Conservation (phyloP, 371 early-diverging fungal genomes). For the Apophysomyces trapeziformis region DNA sequence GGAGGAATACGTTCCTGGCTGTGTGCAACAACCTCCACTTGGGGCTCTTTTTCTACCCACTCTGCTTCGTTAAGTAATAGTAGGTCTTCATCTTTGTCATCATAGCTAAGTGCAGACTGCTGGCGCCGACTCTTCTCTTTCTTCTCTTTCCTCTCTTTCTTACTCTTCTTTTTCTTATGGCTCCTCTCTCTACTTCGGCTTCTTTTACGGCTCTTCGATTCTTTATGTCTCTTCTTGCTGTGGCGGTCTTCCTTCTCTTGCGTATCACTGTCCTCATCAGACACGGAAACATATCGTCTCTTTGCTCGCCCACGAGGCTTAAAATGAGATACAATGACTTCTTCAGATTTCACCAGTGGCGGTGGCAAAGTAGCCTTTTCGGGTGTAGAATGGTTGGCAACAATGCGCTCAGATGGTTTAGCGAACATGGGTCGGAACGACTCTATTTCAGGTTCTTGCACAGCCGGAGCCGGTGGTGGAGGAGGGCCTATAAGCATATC, state of each 20-base stretch:
- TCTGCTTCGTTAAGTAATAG: conserved; percentile 13
- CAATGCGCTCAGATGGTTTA: conserved; percentile 23
- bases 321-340: conserved; percentile 46
- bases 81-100: conserved; percentile 13
- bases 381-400: conserved; percentile 10
- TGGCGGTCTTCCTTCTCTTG: conserved; percentile 29
- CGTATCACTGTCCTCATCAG: conserved; percentile 37
- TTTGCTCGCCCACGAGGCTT: conserved; percentile 29
- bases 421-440: conserved; percentile 55
- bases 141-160: conserved; percentile 17
- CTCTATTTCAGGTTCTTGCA: conserved; percentile 5
- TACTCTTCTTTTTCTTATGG: conserved; percentile 25
- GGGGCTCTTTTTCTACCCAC: conserved; percentile 27
- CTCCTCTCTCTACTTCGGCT: conserved; percentile 22
- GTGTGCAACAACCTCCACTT: not conserved
- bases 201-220: conserved; percentile 24
- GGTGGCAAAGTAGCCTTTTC: conserved; percentile 13
- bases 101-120: conserved; percentile 4
- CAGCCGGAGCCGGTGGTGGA: conserved; percentile 32
- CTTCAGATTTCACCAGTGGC: conserved; percentile 35
- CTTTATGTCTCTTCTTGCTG: conserved; percentile 25
- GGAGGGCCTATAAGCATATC: conserved; percentile 42
- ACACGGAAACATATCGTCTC: conserved; percentile 35
- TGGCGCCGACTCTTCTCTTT: conserved; percentile 19
- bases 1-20: conserved; percentile 11